Evolutionary conservation across 2,329 filamentous ascomycete species (phyloP), one percentile per base, ranked within the genome.

Genomic region (Stemphylium vesicarium): DNA sequence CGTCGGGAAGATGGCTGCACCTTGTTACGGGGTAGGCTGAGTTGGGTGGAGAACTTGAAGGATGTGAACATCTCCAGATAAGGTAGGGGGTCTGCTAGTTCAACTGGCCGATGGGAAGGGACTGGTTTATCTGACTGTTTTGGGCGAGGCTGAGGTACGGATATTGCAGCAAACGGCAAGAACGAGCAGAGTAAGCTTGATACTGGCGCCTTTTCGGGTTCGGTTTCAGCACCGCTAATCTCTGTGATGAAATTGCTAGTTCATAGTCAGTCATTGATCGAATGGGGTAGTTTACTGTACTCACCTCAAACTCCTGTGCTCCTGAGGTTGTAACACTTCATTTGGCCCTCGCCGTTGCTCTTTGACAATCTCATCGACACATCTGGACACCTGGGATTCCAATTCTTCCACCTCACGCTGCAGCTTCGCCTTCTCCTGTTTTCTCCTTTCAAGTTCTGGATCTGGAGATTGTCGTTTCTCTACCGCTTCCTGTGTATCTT

Each of bases 1-100:
- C 57, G 53, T 1, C 52, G 58, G 3, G 64, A 63, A 2, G 57
- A 50, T 3, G 60, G 39, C 10, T 40, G 39, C 7, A 58, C 29
- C n/a, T 60, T 60, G 4, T 52, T 42, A 15, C 53, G 54, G 16
- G 71, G 63, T 1, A 75, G 51, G 15, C 56, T 65, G 12, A 86
- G 77, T 0, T 76, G 80, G 0, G 86, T 88, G 0, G 80, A 80
- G 53, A 90, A 86, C 0, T 79, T 79, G 12, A 95, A 81, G 0
- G 88, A 85, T 0, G 85, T 89, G 64, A 95, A 92, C 8, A 88
- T 80, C 40, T 88, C 84, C 0, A 93, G 80, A 60, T 88, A 92
- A 0, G 88, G 85, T 2, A 89, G 75, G 44, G 89, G 85, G 56
- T 92, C 85, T 0, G 82, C 78, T 1, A 88, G 80, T 0, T 84